Conservation (phyloP, 2,329 filamentous ascomycete genomes). For the Alternaria angustiovoidea region DNA sequence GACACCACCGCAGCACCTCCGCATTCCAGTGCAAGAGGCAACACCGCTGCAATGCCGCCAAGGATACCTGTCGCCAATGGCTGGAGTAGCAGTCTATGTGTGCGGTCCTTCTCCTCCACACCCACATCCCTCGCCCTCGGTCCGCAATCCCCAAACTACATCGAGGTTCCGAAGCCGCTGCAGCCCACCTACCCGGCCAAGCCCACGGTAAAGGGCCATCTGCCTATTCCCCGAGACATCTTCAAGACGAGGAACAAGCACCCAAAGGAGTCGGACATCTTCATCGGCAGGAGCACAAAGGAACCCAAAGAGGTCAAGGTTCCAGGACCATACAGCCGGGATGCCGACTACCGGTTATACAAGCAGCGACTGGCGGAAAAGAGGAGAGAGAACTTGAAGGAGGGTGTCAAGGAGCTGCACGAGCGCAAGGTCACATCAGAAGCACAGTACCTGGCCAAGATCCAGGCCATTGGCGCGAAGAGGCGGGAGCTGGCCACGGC, state of each 20-base stretch:
- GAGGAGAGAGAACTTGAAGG: slow-evolving; percentile 74
- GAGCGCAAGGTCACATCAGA: slow-evolving; percentile 45
- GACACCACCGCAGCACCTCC: slow-evolving; percentile 26
- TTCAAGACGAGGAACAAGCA: slow-evolving; percentile 62
- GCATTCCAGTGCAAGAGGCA: slow-evolving; percentile 10
- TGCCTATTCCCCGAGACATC: slow-evolving; percentile 83
- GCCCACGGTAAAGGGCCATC: slow-evolving; percentile 72
- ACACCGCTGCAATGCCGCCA: slow-evolving; percentile 50
- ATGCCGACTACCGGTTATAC: slow-evolving; percentile 66
- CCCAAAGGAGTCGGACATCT: slow-evolving; percentile 66
- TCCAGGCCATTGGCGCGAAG: slow-evolving; percentile 52
- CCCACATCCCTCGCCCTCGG: slow-evolving; percentile 62
- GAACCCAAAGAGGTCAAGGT: slow-evolving; percentile 56
- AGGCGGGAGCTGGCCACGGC: slow-evolving; percentile 64
- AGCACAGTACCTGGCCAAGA: slow-evolving; percentile 25
- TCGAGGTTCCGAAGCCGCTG: slow-evolving; percentile 79
- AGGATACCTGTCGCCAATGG: slow-evolving; percentile 44
- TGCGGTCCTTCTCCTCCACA: slow-evolving; percentile 57
- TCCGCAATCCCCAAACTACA: slow-evolving; percentile 87
- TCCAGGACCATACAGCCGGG: slow-evolving; percentile 42
- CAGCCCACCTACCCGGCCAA: slow-evolving; percentile 68
- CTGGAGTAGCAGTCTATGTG: slow-evolving; percentile 15
- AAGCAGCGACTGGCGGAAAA: slow-evolving; percentile 75
- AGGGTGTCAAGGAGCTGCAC: slow-evolving; percentile 75
- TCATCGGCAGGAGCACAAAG: slow-evolving; percentile 68